A percentile compares a stretch with the other conserved stretches of the same genome.
These are phyloP conservation scores for Bimuria novae-zelandiae DNA, from an alignment of 2,329 filamentous ascomycete genomes.

Conservation along the genomic window DNA sequence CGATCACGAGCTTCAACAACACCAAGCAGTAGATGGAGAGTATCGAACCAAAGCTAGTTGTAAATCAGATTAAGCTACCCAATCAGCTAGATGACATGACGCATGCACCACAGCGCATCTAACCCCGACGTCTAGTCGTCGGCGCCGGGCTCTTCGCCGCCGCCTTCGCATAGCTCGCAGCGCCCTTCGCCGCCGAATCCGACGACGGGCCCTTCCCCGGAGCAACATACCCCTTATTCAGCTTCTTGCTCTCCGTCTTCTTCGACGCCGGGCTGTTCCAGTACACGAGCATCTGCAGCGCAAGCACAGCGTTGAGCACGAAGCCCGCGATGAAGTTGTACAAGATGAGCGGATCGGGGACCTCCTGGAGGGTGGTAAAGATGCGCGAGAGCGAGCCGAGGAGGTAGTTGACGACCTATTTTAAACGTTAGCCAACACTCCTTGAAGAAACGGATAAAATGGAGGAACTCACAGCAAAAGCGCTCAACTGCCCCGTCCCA, in stretches of 20 bases:
- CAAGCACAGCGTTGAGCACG: slow-evolving; percentile 83
- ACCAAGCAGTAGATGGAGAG: no score
- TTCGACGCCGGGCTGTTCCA: slow-evolving; percentile 68
- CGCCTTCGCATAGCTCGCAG: slow-evolving; percentile 41
- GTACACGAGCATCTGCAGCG: slow-evolving; percentile 91
- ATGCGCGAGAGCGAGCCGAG: slow-evolving; percentile 89
- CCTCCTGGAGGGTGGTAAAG: slow-evolving; percentile 97
- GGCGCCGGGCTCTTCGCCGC: slow-evolving; percentile 52
- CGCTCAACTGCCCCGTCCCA: slow-evolving; percentile 91
- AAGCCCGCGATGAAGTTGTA: slow-evolving; percentile 95
- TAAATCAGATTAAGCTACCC: no score
- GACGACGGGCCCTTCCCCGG: slow-evolving; percentile 37
- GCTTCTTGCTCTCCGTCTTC: slow-evolving; percentile 42
- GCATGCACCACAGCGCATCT: slow-evolving; percentile 2
- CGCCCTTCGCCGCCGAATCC: slow-evolving; percentile 43
- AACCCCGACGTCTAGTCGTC: slow-evolving; percentile 61
- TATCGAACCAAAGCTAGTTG: no score
- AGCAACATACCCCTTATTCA: slow-evolving; percentile 42
- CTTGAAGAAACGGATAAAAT: slow-evolving; percentile 3
- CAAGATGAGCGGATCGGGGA: slow-evolving; percentile 93
- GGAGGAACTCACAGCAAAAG: slow-evolving; percentile 76
- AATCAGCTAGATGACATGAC: no score
- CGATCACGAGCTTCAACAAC: no score
- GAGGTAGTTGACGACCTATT: slow-evolving; percentile 96
- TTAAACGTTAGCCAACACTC: not conserved